Percentiles rank a stretch among this genome's conserved stretches.
Conservation (phyloP, 352 stramenopile species). For the Globisporangium middletonii region DNA sequence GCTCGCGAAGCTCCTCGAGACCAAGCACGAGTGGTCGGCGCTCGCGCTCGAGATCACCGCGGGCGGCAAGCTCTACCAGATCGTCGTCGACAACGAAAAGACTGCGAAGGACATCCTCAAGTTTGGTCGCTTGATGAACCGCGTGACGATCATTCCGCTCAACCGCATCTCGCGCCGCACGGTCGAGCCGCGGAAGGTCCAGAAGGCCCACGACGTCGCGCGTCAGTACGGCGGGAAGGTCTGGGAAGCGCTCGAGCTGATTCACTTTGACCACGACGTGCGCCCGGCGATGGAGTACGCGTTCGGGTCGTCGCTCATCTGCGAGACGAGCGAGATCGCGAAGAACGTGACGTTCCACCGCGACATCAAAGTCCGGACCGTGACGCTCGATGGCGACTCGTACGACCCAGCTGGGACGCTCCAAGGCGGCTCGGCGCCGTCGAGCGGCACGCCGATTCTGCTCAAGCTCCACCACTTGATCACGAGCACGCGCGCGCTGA, state of each 20-base stretch:
- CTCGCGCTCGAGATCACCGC: slow-evolving; percentile 97
- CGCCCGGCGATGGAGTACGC: slow-evolving; percentile 96
- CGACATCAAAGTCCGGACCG: slow-evolving; percentile 94
- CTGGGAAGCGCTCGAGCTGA: slow-evolving; percentile 93
- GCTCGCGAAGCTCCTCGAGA: slow-evolving; percentile 94
- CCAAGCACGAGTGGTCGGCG: slow-evolving; percentile 90
- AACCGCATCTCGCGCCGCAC: slow-evolving; percentile 93
- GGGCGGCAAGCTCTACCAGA: slow-evolving; percentile 97
- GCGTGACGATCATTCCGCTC: slow-evolving; percentile 98
- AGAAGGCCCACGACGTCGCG: slow-evolving; percentile 82
- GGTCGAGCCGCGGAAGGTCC: slow-evolving; percentile 67
- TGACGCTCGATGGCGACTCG: slow-evolving; percentile 98
- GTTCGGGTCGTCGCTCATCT: slow-evolving; percentile 98
- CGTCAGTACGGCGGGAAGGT: slow-evolving; percentile 87
- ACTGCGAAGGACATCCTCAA: slow-evolving; percentile 98
- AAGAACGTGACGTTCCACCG: slow-evolving; percentile 84
- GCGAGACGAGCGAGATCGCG: slow-evolving; percentile 90
- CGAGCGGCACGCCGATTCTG: slow-evolving; percentile 65
- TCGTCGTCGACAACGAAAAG: slow-evolving; percentile 98
- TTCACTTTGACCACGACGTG: slow-evolving; percentile 96
- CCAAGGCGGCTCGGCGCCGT: slow-evolving; percentile 84
- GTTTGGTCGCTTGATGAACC: slow-evolving; percentile 93
- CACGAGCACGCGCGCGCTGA: slow-evolving; percentile 56
- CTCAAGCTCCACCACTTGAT: slow-evolving; percentile 80
- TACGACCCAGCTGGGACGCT: slow-evolving; percentile 98